These are phyloP conservation scores for Iberis pinnata DNA, from an alignment of 345 rosid genomes.

Conservation along the genomic window DNA sequence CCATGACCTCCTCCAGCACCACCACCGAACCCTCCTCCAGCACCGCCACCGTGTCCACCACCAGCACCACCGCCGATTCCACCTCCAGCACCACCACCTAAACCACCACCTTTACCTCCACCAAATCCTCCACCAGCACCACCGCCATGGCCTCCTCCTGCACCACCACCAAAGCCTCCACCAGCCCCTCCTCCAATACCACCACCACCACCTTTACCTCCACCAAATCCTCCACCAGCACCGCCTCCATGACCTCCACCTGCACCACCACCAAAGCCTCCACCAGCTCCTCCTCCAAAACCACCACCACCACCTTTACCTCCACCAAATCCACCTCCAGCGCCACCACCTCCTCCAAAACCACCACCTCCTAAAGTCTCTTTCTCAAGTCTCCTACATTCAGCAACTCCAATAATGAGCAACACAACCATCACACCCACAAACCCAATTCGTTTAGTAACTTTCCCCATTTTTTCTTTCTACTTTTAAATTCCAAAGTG, in stretches of 20 bases:
- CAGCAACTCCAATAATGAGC: constrained; percentile 26
- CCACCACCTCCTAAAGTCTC: constrained; percentile 30
- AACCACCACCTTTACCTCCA: constrained; percentile 4
- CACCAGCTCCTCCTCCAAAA: neutral
- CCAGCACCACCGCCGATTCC: constrained; percentile 20
- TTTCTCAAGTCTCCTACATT: constrained; percentile 33
- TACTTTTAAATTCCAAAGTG: constrained; percentile 9
- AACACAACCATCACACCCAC: constrained; percentile 28
- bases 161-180: constrained; percentile 19
- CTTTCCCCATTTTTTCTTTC: constrained; percentile 25
- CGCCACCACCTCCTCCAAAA: constrained; percentile 24
- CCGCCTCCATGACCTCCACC: neutral
- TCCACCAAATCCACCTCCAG: neutral
- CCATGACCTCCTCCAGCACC: constrained; percentile 23
- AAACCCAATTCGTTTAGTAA: constrained; percentile 18
- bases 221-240: constrained; percentile 27
- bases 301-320: neutral
- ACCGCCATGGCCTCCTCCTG: constrained; percentile 12
- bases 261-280: neutral
- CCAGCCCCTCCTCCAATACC: constrained; percentile 24
- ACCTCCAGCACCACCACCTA: constrained; percentile 21
- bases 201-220: constrained; percentile 18
- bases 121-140: constrained; percentile 21
- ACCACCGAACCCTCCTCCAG: constrained; percentile 18
- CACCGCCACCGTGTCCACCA: constrained; percentile 12